A percentile compares a stretch with the other conserved stretches of the same genome.
Evolutionary conservation across 805 yeast species (phyloP).

Genomic region (Myxozyma kluyveri): DNA sequence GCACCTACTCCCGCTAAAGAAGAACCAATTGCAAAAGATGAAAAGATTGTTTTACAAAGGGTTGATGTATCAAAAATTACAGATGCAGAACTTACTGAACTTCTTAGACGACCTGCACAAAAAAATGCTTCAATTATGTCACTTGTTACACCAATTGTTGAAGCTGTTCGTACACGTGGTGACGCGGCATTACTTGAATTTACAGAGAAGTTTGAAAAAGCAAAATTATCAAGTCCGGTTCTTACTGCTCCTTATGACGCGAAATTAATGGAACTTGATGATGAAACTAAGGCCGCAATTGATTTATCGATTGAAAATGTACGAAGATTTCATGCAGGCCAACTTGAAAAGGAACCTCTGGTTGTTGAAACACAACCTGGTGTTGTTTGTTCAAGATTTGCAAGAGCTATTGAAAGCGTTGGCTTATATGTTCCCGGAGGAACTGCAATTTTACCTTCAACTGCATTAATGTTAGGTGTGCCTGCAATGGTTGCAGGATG

Average conservation of each 20-base stretch:
- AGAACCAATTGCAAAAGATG: slow-evolving; percentile 28
- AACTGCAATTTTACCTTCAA: slow-evolving; percentile 95
- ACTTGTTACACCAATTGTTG: slow-evolving; percentile 84
- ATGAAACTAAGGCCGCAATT: slow-evolving; percentile 76
- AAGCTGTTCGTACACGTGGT: slow-evolving; percentile 71
- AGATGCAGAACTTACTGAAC: slow-evolving; percentile 51
- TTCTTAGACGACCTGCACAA: slow-evolving; percentile 91
- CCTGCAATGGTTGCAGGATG: slow-evolving; percentile 99
- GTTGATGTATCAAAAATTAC: slow-evolving; percentile 46
- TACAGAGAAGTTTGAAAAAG: slow-evolving; percentile 90
- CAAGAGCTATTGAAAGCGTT: slow-evolving; percentile 90
- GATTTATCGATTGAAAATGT: slow-evolving; percentile 89
- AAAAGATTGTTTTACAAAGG: slow-evolving; percentile 51
- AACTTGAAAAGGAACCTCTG: slow-evolving; percentile 68
- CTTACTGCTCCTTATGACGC: slow-evolving; percentile 83
- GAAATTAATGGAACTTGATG: slow-evolving; percentile 66
- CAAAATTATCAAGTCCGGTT: slow-evolving; percentile 65
- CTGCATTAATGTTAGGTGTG: slow-evolving; percentile 96
- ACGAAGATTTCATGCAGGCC: slow-evolving; percentile 90
- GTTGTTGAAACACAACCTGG: slow-evolving; percentile 92
- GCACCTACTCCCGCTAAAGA: neutral
- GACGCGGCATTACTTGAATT: slow-evolving; percentile 85
- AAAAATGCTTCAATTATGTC: slow-evolving; percentile 89
- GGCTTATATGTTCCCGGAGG: slow-evolving; percentile 99
- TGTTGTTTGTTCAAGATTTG: slow-evolving; percentile 88